phyloP scores from a whole-genome alignment of 306 rosid species.

The Citrullus colocynthis region DNA sequence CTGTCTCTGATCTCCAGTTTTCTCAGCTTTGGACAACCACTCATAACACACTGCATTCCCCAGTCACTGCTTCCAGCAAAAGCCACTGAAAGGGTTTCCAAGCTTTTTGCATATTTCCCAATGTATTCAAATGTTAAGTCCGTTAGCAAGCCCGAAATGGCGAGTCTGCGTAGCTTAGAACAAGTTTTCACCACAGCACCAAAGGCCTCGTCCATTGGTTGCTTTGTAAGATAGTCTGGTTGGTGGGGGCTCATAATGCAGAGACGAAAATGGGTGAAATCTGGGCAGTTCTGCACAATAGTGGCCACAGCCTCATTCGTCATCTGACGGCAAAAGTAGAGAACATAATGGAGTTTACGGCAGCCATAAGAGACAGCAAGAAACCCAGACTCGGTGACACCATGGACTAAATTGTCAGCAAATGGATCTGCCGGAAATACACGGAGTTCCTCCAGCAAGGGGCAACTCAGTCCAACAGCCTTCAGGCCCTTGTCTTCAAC shows the following conservation, averaged over 20 bases:
- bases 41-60: slow-evolving; percentile 66
- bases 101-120: slow-evolving; percentile 59
- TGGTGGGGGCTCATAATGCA: slow-evolving; percentile 62
- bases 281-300: slow-evolving; percentile 68
- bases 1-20: slow-evolving; percentile 78
- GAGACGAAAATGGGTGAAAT: slow-evolving; percentile 75
- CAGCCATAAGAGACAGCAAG: slow-evolving; percentile 71
- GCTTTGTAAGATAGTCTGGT: slow-evolving; percentile 47
- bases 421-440: slow-evolving; percentile 65
- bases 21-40: slow-evolving; percentile 69
- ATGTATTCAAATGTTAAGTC: slow-evolving; percentile 66
- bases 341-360: slow-evolving; percentile 55
- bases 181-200: slow-evolving; percentile 76
- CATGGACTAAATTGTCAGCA: slow-evolving; percentile 36
- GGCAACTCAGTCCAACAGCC: slow-evolving; percentile 67
- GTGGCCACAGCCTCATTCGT: slow-evolving; percentile 85
- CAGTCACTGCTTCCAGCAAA: slow-evolving; percentile 70
- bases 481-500: slow-evolving; percentile 75
- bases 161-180: slow-evolving; percentile 66
- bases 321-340: slow-evolving; percentile 79
- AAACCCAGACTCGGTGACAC: slow-evolving; percentile 74
- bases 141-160: slow-evolving; percentile 58
- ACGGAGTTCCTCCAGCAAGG: slow-evolving; percentile 78
- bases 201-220: slow-evolving; percentile 76
- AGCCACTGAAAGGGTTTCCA: slow-evolving; percentile 78